A percentile compares a stretch with the other conserved stretches of the same genome.
These are phyloP conservation scores for Cadophora sp. DNA, from an alignment of 2,329 filamentous ascomycete genomes.

Conservation along the genomic window DNA sequence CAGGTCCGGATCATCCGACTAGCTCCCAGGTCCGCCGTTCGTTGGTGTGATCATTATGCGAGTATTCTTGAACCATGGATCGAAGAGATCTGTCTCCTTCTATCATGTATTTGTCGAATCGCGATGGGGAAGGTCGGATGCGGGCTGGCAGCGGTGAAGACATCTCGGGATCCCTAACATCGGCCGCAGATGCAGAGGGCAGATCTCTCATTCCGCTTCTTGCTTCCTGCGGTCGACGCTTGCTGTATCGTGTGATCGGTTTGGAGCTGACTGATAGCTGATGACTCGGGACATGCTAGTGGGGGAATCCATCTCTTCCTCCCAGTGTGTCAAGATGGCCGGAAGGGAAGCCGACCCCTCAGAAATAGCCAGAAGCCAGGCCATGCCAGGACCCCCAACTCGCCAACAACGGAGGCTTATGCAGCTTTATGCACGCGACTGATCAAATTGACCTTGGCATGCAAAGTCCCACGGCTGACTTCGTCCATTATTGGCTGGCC, in stretches of 20 bases:
- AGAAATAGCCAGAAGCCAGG: not conserved
- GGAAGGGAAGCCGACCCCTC: constrained; percentile 13
- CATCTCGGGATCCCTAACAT: not conserved
- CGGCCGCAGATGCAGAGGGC: constrained; percentile 3
- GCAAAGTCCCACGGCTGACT: constrained; percentile 24
- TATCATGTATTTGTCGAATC: not conserved
- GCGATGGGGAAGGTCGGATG: not conserved
- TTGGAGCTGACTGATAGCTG: constrained; percentile 18
- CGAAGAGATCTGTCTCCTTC: not conserved
- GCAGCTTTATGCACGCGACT: constrained; percentile 28
- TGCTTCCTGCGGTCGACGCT: not conserved
- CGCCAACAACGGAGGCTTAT: constrained; percentile 22
- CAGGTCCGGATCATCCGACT: constrained; percentile 18
- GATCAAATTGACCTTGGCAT: constrained; percentile 21
- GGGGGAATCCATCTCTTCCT: constrained; percentile 1
- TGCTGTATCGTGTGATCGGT: constrained; percentile 18
- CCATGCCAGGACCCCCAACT: constrained; percentile 27
- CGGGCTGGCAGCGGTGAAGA: constrained; percentile 20
- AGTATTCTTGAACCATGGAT: not conserved
- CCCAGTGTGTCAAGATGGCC: not conserved
- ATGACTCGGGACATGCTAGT: constrained; percentile 16
- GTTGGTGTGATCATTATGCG: constrained; percentile 1
- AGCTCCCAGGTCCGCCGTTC: not conserved
- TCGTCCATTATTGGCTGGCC: constrained; percentile 25
- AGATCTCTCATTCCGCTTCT: not conserved